Base-by-base conservation (phyloP, 169 alveolate genomes). In the Plasmodium billcollinsi region DNA sequence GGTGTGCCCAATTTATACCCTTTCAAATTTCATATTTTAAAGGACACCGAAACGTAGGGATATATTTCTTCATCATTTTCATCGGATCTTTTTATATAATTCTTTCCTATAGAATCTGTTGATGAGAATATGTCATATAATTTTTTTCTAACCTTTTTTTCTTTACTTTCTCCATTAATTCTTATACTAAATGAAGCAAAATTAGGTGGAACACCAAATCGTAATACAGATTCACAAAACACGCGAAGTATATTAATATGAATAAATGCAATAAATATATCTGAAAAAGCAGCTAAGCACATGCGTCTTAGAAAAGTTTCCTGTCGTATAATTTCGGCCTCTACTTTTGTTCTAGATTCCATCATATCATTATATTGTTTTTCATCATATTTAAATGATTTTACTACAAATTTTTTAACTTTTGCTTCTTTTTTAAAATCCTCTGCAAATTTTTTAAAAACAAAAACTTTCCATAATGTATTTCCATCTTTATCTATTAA, bases 181-280 rank as follows among this genome's bases (percentile, higher is more conserved):
- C 94, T 86, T 2, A 95, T 72, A 56, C 94, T 83, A 47, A 95
- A 94, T 14, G 96, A 94, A 47, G 96, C 95, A 92, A 97, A 97
- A 85, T 93, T 88, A 2, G 97, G 97, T 1, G 98, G 98, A 11
- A 97, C 96, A 9, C 98, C 98, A 90, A 94, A 97, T 63, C 97
- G 76, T 56, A 97, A 88, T n/a, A 95, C 98, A 14, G 98, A 96
- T 90, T 97, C 98, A 73, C 97, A 96, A 54, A 96, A 97, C 9
- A 96, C 95, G 47, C 98, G 92, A 96, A 97, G 94, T 18, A 97
- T 98, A 89, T 97, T 97, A 24, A 97, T 76, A 74, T 97, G 98
- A 75, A 97, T 93, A 83, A 96, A 94, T 43, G 96, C 95, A 45
- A 94, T 95, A 90, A 94, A 96, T 20, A 97, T 93, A 88, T 96